These are phyloP conservation scores for Nakaseomyces nivariensis DNA, from an alignment of 1,139 yeast species.

Conservation along the genomic window DNA sequence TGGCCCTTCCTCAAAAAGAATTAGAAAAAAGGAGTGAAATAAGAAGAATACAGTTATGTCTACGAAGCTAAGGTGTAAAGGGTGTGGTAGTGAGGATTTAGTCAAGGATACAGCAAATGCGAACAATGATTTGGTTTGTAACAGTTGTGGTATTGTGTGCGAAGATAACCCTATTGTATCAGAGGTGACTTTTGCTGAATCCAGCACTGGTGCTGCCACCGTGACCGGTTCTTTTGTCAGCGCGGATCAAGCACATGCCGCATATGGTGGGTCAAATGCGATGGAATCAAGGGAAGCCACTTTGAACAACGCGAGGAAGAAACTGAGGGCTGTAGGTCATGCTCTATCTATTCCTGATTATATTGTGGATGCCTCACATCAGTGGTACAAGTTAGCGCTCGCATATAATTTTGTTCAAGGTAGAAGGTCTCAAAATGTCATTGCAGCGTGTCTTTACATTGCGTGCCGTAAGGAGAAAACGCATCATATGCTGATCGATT, in stretches of 20 bases:
- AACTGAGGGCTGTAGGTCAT: constrained; percentile 69
- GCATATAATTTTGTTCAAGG: constrained; percentile 91
- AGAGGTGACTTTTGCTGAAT: constrained; percentile 90
- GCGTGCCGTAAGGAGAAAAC: constrained; percentile 90
- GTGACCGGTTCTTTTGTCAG: constrained; percentile 93
- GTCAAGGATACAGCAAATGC: constrained; percentile 45
- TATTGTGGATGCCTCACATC: constrained; percentile 75
- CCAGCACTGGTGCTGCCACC: constrained; percentile 86
- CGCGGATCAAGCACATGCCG: constrained; percentile 75
- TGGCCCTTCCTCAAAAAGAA: too few species aligned
- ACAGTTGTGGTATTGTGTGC: constrained; percentile 72
- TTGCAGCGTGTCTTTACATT: constrained; percentile 87
- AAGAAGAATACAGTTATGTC: too few species aligned
- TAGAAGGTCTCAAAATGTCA: constrained; percentile 84
- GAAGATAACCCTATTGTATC: constrained; percentile 93
- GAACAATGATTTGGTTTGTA: constrained; percentile 71
- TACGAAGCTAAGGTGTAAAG: constrained; percentile 29
- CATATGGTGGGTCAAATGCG: constrained; percentile 57
- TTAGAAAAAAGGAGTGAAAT: too few species aligned
- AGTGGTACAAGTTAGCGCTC: constrained; percentile 81
- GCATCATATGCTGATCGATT: constrained; percentile 91
- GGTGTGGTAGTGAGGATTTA: constrained; percentile 41
- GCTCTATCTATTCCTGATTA: constrained; percentile 74
- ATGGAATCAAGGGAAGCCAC: constrained; percentile 87
- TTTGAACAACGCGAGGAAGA: constrained; percentile 64